Percentiles rank a stretch among this genome's conserved stretches.
phyloP scores from a whole-genome alignment of 2,329 filamentous ascomycete genomes.

The Fusarium tricinctum region DNA sequence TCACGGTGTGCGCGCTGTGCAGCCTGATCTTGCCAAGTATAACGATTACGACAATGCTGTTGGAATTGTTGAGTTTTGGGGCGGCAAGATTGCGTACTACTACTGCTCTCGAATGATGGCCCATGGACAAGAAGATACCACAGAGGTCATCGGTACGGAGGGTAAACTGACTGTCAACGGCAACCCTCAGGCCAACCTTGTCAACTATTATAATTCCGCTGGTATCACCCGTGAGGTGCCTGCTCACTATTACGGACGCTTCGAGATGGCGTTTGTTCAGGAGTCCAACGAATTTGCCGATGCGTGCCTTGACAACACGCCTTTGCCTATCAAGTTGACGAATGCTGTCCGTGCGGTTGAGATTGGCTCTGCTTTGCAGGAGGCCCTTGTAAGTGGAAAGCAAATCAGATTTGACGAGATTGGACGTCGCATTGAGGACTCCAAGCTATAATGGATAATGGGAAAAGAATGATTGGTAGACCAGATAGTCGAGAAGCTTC shows the following conservation, averaged over 20 bases:
- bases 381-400: slow-evolving; percentile 66
- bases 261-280: slow-evolving; percentile 72
- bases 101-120: slow-evolving; percentile 76
- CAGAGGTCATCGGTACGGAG: slow-evolving; percentile 75
- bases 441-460: slow-evolving; percentile 19
- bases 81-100: slow-evolving; percentile 74
- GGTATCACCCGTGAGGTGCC: slow-evolving; percentile 69
- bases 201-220: slow-evolving; percentile 65
- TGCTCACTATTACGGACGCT: slow-evolving; percentile 72
- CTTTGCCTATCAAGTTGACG: slow-evolving; percentile 63
- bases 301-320: slow-evolving; percentile 61
- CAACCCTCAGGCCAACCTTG: slow-evolving; percentile 67
- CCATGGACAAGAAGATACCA: slow-evolving; percentile 71
- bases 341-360: slow-evolving; percentile 71
- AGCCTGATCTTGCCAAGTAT: slow-evolving; percentile 47
- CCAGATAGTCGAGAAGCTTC: no score
- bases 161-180: slow-evolving; percentile 73
- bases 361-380: slow-evolving; percentile 72
- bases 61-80: slow-evolving; percentile 75
- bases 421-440: slow-evolving; percentile 29
- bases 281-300: slow-evolving; percentile 75
- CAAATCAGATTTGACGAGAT: slow-evolving; percentile 69
- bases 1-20: slow-evolving; percentile 29
- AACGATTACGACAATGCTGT: slow-evolving; percentile 51
- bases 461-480: neutral